Conservation (phyloP, 2,329 filamentous ascomycete species). For the Penicillium occitanis region DNA sequence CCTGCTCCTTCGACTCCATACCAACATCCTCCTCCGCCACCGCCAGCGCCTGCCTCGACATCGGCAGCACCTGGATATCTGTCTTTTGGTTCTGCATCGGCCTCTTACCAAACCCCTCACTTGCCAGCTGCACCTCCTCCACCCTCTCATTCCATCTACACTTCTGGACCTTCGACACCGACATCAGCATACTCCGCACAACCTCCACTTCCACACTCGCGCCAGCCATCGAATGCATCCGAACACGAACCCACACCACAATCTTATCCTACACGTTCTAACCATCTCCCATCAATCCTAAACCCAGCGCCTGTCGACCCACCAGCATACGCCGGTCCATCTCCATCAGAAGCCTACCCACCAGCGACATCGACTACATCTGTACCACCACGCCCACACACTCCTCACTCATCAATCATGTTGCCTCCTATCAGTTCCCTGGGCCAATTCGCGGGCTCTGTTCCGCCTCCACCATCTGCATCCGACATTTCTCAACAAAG, state of each 20-base stretch:
- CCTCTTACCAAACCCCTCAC: constrained; percentile 44
- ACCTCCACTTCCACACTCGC: constrained; percentile 33
- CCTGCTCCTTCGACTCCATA: constrained; percentile 33
- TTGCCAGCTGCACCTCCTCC: constrained; percentile 23
- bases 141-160: constrained; percentile 31
- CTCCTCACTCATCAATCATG: constrained; percentile 28
- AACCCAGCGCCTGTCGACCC: constrained; percentile 24
- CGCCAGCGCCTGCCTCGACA: constrained; percentile 41
- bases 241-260: constrained; percentile 33
- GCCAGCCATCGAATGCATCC: constrained; percentile 34
- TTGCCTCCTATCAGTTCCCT: constrained; percentile 37
- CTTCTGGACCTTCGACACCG: constrained; percentile 31
- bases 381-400: constrained; percentile 21
- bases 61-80: constrained; percentile 30
- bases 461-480: constrained; percentile 16
- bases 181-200: constrained; percentile 36
- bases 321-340: constrained; percentile 10
- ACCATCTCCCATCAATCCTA: constrained; percentile 20
- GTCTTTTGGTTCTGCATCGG: constrained; percentile 44
- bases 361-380: constrained; percentile 1
- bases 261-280: constrained; percentile 26
- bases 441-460: constrained; percentile 14
- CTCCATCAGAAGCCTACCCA: constrained; percentile 4
- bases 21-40: constrained; percentile 28
- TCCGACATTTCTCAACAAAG: constrained; percentile 20